phyloP scores from a whole-genome alignment of 2,329 filamentous ascomycete genomes.

The Acrocalymma vagum region DNA sequence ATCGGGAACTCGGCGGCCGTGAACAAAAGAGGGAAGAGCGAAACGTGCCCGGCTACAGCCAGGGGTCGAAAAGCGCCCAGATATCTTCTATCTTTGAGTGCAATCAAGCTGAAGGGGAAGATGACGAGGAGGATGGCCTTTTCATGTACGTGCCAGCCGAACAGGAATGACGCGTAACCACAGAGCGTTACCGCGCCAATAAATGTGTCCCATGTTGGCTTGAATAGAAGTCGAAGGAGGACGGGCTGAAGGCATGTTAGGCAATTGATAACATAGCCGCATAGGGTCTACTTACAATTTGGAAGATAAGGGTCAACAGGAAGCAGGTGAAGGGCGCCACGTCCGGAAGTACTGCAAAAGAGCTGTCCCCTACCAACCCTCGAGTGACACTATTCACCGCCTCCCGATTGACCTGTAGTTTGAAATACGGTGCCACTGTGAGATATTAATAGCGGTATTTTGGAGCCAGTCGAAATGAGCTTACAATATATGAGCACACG shows the following conservation, averaged over 20 bases:
- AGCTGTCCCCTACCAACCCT: constrained; percentile 90
- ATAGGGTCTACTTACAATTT: constrained; percentile 61
- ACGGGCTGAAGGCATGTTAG: constrained; percentile 47
- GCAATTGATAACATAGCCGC: not conserved
- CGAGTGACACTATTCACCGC: constrained; percentile 90
- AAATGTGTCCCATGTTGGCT: constrained; percentile 87
- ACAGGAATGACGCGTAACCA: constrained; percentile 95
- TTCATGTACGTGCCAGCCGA: constrained; percentile 98
- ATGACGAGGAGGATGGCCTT: constrained; percentile 95
- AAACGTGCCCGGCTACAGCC: constrained; percentile 92
- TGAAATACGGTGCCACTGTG: constrained; percentile 81
- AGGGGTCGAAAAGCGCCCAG: constrained; percentile 91
- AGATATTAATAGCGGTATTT: constrained; percentile 41
- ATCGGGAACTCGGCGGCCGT: constrained; percentile 92
- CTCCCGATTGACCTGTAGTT: constrained; percentile 74
- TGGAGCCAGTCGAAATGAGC: constrained; percentile 34
- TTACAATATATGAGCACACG: constrained; percentile 81
- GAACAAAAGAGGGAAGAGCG: constrained; percentile 92
- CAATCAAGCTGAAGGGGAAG: constrained; percentile 92
- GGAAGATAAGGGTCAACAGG: constrained; percentile 80
- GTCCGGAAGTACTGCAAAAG: constrained; percentile 92
- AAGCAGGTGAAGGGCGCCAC: constrained; percentile 85
- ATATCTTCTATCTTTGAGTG: constrained; percentile 87
- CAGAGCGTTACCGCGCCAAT: constrained; percentile 90
- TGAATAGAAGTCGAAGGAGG: constrained; percentile 81